Base-by-base conservation (phyloP, 208 protist species). In the Crithidia mellificae region DNA sequence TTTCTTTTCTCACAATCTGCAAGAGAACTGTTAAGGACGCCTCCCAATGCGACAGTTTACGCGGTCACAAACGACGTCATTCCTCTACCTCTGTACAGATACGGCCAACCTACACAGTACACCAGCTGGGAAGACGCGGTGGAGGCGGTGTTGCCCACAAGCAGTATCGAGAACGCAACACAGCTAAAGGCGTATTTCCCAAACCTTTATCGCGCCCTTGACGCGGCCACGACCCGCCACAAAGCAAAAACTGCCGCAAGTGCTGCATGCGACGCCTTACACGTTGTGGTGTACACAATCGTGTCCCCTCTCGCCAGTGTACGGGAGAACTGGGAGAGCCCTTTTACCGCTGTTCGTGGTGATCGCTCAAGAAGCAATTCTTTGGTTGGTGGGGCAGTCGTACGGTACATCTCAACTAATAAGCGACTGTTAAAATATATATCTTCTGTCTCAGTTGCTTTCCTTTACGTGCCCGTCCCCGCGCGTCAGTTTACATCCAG, bases 141-240 rank as follows among this genome's bases (percentile, higher is more conserved):
- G 0, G 57, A 63, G n/a, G 62, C 41, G 32, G 61, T 41, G 15
- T 22, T 68, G 34, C 61, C 69, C 12, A 64, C 58, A 2, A 64
- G 44, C 20, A 56, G 19, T 19, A 2, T 46, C 1, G 62, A 68
- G n/a, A 29, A 75, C 39, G 17, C 62, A 17, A 53, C 43, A 32
- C 69, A 75, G 46, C 69, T 75, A 44, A 11, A 55, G 1, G 22
- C 1, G 15, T 57, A 68, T 55, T 75, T 75, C 44, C 59, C 69
- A 1, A 68, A 58, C 22, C 27, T 75, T 19, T 51, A 68, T 20
- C 9, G 0, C 29, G 22, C n/a, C 5, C 30, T 75, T 17, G 36
- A 44, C 44, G 32, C 25, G 15, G 34, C 47, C 43, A 27, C 47
- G 24, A 2, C 39, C 54, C 43, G 55, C 7, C 29, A 47, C 12